A percentile compares a stretch with the other conserved stretches of the same genome.
Conservation (phyloP, 176 grass and related monocot genomes). For the Hordeum marinum region DNA sequence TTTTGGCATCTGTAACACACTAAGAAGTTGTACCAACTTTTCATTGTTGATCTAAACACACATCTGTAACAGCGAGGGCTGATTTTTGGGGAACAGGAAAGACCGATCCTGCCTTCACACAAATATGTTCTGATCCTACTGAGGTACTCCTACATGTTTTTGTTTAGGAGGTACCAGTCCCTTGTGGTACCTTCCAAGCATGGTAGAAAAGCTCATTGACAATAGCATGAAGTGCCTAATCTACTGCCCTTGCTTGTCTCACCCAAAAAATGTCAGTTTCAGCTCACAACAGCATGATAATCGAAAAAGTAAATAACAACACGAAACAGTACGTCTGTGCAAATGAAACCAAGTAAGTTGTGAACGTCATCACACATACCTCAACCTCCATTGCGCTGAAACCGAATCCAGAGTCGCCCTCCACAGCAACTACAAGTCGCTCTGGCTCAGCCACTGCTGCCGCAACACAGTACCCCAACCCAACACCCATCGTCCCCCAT, state of each 20-base stretch:
- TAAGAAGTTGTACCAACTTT: neutral
- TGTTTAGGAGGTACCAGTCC: neutral
- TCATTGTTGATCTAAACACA: neutral
- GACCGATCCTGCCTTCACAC: too few species aligned
- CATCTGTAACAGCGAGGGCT: too few species aligned
- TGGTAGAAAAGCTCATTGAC: neutral
- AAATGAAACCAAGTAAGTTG: neutral
- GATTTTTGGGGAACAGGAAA: too few species aligned
- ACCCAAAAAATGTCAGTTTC: neutral
- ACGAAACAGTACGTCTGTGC: neutral
- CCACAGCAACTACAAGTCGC: constrained; percentile 81
- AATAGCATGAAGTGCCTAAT: neutral
- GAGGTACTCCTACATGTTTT: neutral
- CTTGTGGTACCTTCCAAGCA: neutral
- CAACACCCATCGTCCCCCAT: constrained; percentile 96
- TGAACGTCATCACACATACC: constrained; percentile 37
- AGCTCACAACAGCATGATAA: neutral
- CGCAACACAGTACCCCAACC: constrained; percentile 90
- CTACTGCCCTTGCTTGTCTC: neutral
- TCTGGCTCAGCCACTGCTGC: constrained; percentile 66
- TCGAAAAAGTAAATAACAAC: neutral
- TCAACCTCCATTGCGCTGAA: constrained; percentile 99
- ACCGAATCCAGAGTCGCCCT: constrained; percentile 94
- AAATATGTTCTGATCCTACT: too few species aligned
- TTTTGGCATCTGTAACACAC: neutral